A percentile compares a stretch with the other conserved stretches of the same genome.
These are phyloP conservation scores for Xylaria intraflava DNA, from an alignment of 495 filamentous ascomycete genomes.

Conservation along the genomic window DNA sequence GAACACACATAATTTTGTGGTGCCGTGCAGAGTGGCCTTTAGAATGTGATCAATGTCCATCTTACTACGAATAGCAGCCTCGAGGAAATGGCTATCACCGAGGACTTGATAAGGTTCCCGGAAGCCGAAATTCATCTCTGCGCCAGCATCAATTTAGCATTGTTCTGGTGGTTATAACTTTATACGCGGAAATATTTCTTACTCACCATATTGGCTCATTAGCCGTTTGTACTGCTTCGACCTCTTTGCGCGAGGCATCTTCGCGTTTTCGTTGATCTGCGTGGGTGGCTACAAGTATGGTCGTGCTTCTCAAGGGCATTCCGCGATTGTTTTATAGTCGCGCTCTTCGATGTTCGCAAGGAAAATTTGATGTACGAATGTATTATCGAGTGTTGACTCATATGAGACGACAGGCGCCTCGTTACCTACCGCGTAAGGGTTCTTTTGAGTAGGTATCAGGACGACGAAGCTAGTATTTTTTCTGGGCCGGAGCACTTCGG, in stretches of 20 bases:
- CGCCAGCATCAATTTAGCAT: not conserved
- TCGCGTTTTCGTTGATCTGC: slow-evolving; percentile 10
- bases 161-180: not conserved
- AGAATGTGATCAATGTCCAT: slow-evolving; percentile 71
- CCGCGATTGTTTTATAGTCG: not conserved
- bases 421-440: no score
- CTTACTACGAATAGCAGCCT: slow-evolving; percentile 64
- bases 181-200: not conserved
- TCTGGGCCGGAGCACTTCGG: no score
- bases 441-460: not conserved
- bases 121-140: slow-evolving; percentile 64
- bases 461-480: no score
- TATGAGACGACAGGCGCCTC: no score
- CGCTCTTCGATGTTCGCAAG: not conserved
- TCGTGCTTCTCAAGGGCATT: not conserved
- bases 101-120: slow-evolving; percentile 92
- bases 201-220: slow-evolving; percentile 74
- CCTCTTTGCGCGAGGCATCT: slow-evolving; percentile 78
- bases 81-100: slow-evolving; percentile 75
- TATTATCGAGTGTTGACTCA: not conserved
- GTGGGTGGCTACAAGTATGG: not conserved
- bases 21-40: slow-evolving; percentile 67
- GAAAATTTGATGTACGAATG: not conserved
- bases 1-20: slow-evolving; percentile 72
- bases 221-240: slow-evolving; percentile 94